These are phyloP conservation scores for Saururus chinensis DNA, from an alignment of 164 flowering plant genomes.

Conservation along the genomic window DNA sequence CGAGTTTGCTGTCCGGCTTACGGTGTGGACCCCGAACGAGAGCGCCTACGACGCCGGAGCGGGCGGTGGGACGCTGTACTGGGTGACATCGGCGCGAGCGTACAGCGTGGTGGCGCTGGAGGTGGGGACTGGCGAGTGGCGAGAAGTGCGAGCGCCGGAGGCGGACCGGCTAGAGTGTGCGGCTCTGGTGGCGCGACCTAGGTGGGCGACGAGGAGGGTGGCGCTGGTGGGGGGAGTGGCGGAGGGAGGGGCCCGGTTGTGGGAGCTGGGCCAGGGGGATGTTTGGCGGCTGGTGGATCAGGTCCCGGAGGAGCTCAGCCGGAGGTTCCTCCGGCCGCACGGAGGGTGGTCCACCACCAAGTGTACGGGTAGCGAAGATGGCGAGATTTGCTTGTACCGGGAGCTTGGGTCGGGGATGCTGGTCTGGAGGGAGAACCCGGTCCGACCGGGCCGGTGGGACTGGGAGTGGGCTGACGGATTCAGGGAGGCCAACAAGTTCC, in stretches of 20 bases:
- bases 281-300: conserved; percentile 30
- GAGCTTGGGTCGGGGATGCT: conserved; percentile 46
- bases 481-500: conserved; percentile 15
- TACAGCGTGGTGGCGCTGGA: conserved; percentile 44
- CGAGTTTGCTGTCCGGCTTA: conserved; percentile 47
- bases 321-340: conserved; percentile 20
- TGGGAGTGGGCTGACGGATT: conserved; percentile 59
- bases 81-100: conserved; percentile 65
- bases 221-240: conserved; percentile 37
- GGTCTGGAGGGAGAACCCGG: conserved; percentile 31
- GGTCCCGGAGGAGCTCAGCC: conserved; percentile 37
- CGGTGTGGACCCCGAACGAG: conserved; percentile 60
- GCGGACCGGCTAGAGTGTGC: conserved; percentile 50
- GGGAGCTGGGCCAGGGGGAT: conserved; percentile 41
- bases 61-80: conserved; percentile 21
- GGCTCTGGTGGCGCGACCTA: conserved; percentile 12
- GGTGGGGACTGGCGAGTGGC: conserved; percentile 28
- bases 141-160: conserved; percentile 43
- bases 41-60: conserved; percentile 35
- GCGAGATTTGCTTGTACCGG: conserved; percentile 36
- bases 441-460: conserved; percentile 24
- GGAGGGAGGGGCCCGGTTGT: conserved; percentile 25
- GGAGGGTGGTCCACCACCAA: conserved; percentile 32
- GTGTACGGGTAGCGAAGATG: conserved; percentile 34
- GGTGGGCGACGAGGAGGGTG: conserved; percentile 20